A percentile compares a stretch with the other conserved stretches of the same genome.
Conservation (phyloP, 306 rosid species). For the Pueraria montana region DNA sequence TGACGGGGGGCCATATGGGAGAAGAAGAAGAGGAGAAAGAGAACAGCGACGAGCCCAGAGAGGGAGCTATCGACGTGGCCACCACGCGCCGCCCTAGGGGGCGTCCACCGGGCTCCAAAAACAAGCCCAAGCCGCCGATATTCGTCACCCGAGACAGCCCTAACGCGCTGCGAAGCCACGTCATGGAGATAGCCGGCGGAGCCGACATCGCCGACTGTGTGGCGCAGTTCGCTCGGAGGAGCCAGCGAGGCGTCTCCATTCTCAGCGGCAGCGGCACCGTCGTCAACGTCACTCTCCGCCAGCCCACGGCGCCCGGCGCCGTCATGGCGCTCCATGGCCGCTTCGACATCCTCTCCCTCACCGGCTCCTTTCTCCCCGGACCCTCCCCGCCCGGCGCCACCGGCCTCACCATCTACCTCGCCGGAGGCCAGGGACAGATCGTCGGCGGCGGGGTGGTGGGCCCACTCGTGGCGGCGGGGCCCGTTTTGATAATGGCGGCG, state of each 20-base stretch:
- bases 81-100: slow-evolving; percentile 74
- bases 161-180: slow-evolving; percentile 84
- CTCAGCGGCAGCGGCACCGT: slow-evolving; percentile 81
- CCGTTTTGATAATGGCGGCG: slow-evolving; percentile 83
- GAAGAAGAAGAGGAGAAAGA: slow-evolving; percentile 68
- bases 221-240: slow-evolving; percentile 72
- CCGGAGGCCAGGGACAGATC: slow-evolving; percentile 85
- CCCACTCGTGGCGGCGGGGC: slow-evolving; percentile 74
- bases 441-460: slow-evolving; percentile 87
- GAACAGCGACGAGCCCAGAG: slow-evolving; percentile 78
- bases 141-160: slow-evolving; percentile 90
- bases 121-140: slow-evolving; percentile 83
- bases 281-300: slow-evolving; percentile 75
- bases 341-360: slow-evolving; percentile 77
- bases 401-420: slow-evolving; percentile 76
- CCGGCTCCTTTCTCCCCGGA: slow-evolving; percentile 78
- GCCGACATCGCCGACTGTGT: slow-evolving; percentile 72
- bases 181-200: slow-evolving; percentile 85
- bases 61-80: slow-evolving; percentile 68
- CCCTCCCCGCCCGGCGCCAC: slow-evolving; percentile 73
- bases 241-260: slow-evolving; percentile 79
- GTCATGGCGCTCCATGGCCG: slow-evolving; percentile 80
- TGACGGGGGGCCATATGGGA: slow-evolving; percentile 40
- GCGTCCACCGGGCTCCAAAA: slow-evolving; percentile 80
- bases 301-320: slow-evolving; percentile 65